Percentiles rank a stretch among this genome's conserved stretches.
These are phyloP conservation scores for Cerioporus squamosus DNA, from an alignment of 1,284 basidiomycete species.

Conservation along the genomic window DNA sequence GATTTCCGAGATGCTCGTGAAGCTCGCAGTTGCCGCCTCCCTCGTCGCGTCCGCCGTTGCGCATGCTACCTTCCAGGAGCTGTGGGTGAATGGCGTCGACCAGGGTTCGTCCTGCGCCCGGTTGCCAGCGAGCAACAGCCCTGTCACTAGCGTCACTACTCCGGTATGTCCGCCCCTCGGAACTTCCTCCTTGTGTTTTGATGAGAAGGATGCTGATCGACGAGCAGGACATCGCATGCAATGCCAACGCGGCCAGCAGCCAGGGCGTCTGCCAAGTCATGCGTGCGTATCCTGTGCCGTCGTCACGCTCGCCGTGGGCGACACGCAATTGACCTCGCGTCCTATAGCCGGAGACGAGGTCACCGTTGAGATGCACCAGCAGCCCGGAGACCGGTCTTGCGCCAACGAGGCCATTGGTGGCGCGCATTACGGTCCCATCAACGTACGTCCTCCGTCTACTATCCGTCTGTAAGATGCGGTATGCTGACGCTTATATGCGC, in stretches of 20 bases:
- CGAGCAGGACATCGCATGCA: constrained; percentile 52
- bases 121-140: constrained; percentile 48
- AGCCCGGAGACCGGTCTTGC: constrained; percentile 51
- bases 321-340: not conserved
- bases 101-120: constrained; percentile 52
- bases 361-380: constrained; percentile 60
- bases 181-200: not conserved
- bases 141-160: constrained; percentile 47
- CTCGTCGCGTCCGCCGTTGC: constrained; percentile 45
- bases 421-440: constrained; percentile 52
- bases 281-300: constrained; percentile 35
- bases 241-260: constrained; percentile 40
- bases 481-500: not conserved
- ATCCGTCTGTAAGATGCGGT: not conserved
- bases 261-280: constrained; percentile 45
- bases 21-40: constrained; percentile 38
- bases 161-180: constrained; percentile 31
- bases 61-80: constrained; percentile 57
- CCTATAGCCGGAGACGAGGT: constrained; percentile 47
- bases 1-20: constrained; percentile 28
- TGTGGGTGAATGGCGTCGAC: constrained; percentile 57
- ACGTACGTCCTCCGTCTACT: constrained; percentile 23
- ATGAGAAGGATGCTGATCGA: not conserved
- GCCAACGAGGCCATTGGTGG: constrained; percentile 51
- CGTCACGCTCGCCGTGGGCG: no score